Evolutionary conservation across 139 green algal species (phyloP).

Genomic region (Tetratostichococcus sp.): DNA sequence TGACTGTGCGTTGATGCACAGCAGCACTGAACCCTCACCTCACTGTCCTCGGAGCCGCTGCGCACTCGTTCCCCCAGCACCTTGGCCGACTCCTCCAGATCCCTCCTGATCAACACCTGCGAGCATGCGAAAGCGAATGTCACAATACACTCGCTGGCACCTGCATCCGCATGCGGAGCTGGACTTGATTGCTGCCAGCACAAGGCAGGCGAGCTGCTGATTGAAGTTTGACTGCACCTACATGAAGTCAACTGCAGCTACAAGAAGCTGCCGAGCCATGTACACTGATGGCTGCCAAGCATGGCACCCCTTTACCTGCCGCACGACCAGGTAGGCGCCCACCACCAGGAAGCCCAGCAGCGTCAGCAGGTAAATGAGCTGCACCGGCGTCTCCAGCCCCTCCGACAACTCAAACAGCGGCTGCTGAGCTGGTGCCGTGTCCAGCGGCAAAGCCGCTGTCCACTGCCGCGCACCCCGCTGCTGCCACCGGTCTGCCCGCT

Average conservation of each 20-base stretch:
- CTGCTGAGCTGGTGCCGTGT: neutral
- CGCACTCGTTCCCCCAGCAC: constrained; percentile 90
- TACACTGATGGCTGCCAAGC: no score
- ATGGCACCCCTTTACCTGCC: no score
- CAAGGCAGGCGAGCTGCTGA: no score
- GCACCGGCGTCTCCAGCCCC: constrained; percentile 81
- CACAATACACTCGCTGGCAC: no score
- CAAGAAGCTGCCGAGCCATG: no score
- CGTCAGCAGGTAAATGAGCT: constrained; percentile 85
- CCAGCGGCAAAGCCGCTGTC: neutral
- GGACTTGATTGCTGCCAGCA: no score
- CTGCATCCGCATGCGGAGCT: no score
- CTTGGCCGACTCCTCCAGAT: constrained; percentile 95
- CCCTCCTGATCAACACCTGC: constrained; percentile 85
- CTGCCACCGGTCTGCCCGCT: neutral
- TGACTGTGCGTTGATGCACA: neutral
- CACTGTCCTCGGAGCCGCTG: constrained; percentile 69
- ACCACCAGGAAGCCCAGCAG: constrained; percentile 84
- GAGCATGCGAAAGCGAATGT: neutral
- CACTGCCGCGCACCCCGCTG: neutral
- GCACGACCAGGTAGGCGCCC: constrained; percentile 89
- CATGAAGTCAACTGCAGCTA: no score
- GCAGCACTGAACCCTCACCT: constrained; percentile 38
- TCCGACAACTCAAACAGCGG: constrained; percentile 46
- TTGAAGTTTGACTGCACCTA: no score